Evolutionary conservation across 1,284 basidiomycete genomes (phyloP).

Genomic region (Grifola frondosa): DNA sequence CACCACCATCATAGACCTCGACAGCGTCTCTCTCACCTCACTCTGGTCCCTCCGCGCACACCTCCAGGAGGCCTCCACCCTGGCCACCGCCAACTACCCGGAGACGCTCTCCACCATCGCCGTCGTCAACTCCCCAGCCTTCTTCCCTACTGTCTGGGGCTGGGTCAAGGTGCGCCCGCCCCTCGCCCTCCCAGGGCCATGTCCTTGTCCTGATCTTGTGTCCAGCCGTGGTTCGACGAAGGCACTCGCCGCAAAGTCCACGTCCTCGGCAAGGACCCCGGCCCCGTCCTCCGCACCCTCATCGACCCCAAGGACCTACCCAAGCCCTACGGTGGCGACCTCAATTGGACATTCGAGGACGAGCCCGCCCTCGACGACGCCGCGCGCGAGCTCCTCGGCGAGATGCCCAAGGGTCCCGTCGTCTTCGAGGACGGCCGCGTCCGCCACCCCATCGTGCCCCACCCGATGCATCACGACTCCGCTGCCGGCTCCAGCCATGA

Average conservation of each 20-base stretch:
- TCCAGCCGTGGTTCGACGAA: slow-evolving; percentile 73
- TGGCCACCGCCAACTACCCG: slow-evolving; percentile 78
- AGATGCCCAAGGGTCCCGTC: slow-evolving; percentile 52
- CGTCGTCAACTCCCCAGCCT: slow-evolving; percentile 73
- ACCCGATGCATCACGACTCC: no score
- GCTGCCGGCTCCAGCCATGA: no score
- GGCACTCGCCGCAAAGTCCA: slow-evolving; percentile 71
- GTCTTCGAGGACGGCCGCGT: slow-evolving; percentile 47
- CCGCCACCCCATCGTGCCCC: slow-evolving; percentile 17
- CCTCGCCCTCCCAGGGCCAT: background rate
- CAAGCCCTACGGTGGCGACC: slow-evolving; percentile 61
- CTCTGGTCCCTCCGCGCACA: slow-evolving; percentile 71
- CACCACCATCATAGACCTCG: slow-evolving; percentile 74
- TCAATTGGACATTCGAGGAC: slow-evolving; percentile 66
- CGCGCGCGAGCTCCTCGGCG: slow-evolving; percentile 39
- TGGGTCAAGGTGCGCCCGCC: slow-evolving; percentile 64
- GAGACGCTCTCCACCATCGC: slow-evolving; percentile 67
- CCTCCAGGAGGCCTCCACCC: slow-evolving; percentile 68
- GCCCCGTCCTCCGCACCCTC: slow-evolving; percentile 48
- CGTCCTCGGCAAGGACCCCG: slow-evolving; percentile 59
- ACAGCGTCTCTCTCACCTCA: slow-evolving; percentile 53
- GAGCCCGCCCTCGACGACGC: slow-evolving; percentile 61
- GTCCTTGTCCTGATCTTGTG: background rate
- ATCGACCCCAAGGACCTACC: slow-evolving; percentile 61
- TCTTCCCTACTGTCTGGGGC: slow-evolving; percentile 76